These are phyloP conservation scores for Colletotrichum sojae DNA, from an alignment of 2,329 filamentous ascomycete genomes.

Conservation along the genomic window DNA sequence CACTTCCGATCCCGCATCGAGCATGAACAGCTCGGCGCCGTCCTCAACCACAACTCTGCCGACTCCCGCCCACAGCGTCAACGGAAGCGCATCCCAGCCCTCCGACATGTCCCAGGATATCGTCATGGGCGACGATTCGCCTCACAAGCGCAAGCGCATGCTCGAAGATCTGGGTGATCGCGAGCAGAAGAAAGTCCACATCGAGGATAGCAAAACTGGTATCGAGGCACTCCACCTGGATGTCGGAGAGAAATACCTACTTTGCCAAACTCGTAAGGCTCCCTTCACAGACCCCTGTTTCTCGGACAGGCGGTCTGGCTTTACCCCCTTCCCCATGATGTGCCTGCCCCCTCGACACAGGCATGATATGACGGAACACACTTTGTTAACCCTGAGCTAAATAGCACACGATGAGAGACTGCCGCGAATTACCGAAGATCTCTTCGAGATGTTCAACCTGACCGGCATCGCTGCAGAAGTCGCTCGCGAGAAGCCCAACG, in stretches of 20 bases:
- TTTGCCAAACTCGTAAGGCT: slow-evolving; percentile 78
- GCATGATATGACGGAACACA: slow-evolving; percentile 47
- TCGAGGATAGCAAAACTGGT: slow-evolving; percentile 72
- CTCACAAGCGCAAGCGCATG: slow-evolving; percentile 74
- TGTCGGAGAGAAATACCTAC: slow-evolving; percentile 77
- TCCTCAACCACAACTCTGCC: slow-evolving; percentile 69
- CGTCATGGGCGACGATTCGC: slow-evolving; percentile 65
- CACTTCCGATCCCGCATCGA: slow-evolving; percentile 65
- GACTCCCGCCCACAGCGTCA: slow-evolving; percentile 75
- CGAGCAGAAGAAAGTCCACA: slow-evolving; percentile 73
- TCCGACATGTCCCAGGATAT: slow-evolving; percentile 59
- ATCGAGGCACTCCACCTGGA: slow-evolving; percentile 77
- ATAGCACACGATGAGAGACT: slow-evolving; percentile 64
- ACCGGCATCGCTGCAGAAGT: slow-evolving; percentile 71
- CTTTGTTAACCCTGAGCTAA: slow-evolving; percentile 61
- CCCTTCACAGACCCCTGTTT: slow-evolving; percentile 55
- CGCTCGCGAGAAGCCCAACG: slow-evolving; percentile 74
- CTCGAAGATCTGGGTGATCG: slow-evolving; percentile 69
- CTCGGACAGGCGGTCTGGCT: slow-evolving; percentile 39
- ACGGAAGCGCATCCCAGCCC: slow-evolving; percentile 64
- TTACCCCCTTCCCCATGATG: slow-evolving; percentile 11
- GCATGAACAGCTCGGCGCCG: slow-evolving; percentile 66
- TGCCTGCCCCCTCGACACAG: slow-evolving; percentile 35
- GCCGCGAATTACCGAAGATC: slow-evolving; percentile 67
- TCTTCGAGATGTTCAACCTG: slow-evolving; percentile 72